phyloP scores from a whole-genome alignment of 768 basidiomycete genomes.

The Boletellus sp. region DNA sequence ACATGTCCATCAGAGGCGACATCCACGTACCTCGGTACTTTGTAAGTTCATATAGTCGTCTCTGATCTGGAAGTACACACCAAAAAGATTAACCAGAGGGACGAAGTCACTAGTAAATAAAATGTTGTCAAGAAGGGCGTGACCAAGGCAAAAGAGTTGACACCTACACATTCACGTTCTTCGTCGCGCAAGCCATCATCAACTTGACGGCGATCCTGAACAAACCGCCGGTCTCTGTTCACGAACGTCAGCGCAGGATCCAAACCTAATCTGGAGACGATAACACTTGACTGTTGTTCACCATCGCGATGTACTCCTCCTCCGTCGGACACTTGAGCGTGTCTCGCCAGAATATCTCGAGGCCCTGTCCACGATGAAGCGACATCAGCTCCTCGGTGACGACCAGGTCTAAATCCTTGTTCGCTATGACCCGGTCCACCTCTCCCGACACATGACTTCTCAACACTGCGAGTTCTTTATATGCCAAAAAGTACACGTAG shows the following conservation, averaged over 20 bases:
- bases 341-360: slow-evolving; percentile 94
- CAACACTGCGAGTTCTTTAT: slow-evolving; percentile 58
- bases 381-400: slow-evolving; percentile 60
- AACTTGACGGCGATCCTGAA: slow-evolving; percentile 90
- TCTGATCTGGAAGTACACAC: slow-evolving; percentile 94
- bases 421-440: slow-evolving; percentile 46
- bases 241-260: not conserved
- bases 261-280: slow-evolving; percentile 58
- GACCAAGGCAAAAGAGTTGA: not conserved
- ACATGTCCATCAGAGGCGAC: too few relatives aligned
- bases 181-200: slow-evolving; percentile 88
- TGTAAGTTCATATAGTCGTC: slow-evolving; percentile 97
- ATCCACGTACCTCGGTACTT: slow-evolving; percentile 62
- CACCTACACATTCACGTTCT: slow-evolving; percentile 54
- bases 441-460: slow-evolving; percentile 5
- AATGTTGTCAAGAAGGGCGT: not conserved
- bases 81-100: slow-evolving; percentile 89
- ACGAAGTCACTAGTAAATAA: slow-evolving; percentile 67
- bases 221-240: slow-evolving; percentile 87
- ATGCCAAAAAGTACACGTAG: slow-evolving; percentile 94
- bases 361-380: slow-evolving; percentile 93
- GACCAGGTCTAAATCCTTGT: slow-evolving; percentile 61
- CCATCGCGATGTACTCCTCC: slow-evolving; percentile 93
- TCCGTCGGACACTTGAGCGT: slow-evolving; percentile 88
- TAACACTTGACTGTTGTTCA: slow-evolving; percentile 76